These are phyloP conservation scores for Candida ficus DNA, from an alignment of 805 yeast genomes.

Conservation along the genomic window DNA sequence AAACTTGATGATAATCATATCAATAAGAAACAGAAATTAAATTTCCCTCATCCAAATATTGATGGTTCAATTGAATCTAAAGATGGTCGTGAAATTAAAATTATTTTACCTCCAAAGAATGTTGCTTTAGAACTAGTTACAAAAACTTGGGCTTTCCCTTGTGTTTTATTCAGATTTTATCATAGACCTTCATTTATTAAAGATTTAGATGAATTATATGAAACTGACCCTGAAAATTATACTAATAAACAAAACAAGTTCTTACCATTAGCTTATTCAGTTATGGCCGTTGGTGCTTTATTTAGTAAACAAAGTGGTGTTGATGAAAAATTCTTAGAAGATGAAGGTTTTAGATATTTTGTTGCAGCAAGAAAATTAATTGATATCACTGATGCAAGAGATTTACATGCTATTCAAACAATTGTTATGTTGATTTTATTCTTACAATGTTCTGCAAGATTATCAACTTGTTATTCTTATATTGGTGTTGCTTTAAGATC, in stretches of 20 bases:
- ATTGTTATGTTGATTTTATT: conserved; percentile 82
- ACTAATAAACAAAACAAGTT: conserved; percentile 71
- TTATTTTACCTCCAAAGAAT: conserved; percentile 70
- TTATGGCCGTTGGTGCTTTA: conserved; percentile 85
- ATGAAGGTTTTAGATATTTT: conserved; percentile 77
- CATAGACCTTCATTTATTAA: conserved; percentile 77
- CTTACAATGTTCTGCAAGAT: conserved; percentile 81
- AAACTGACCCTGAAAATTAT: conserved; percentile 64
- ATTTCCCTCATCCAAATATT: conserved; percentile 26
- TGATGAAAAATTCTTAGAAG: conserved; percentile 40
- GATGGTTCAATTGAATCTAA: conserved; percentile 36
- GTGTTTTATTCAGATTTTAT: conserved; percentile 79
- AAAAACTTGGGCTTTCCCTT: conserved; percentile 80
- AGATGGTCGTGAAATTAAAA: conserved; percentile 44
- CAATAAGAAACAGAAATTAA: conserved; percentile 15
- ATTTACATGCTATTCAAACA: conserved; percentile 76
- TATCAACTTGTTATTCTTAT: conserved; percentile 83
- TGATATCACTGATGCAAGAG: conserved; percentile 79
- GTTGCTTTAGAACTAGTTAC: conserved; percentile 66
- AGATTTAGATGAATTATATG: conserved; percentile 71
- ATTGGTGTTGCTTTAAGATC: conserved; percentile 84
- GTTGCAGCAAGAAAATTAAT: conserved; percentile 74
- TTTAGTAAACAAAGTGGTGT: conserved; percentile 47
- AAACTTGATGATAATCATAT: background rate
- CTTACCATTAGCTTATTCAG: conserved; percentile 75